Base-by-base conservation (phyloP, 2,329 filamentous ascomycete species). In the Calonectria fujianensis region DNA sequence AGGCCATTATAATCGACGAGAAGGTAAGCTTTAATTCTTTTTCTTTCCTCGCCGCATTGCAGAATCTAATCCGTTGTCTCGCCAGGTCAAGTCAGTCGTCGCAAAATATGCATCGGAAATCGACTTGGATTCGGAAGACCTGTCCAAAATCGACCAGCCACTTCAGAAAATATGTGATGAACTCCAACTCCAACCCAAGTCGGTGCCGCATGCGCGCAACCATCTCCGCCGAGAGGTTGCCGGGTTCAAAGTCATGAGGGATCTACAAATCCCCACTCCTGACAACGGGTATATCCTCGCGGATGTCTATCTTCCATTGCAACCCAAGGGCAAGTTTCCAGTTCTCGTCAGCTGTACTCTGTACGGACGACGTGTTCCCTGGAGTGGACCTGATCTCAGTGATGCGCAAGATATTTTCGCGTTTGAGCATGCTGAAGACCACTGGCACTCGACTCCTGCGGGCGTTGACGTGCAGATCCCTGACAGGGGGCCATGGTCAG, bases 211-310 rank as follows among this genome's bases (percentile, higher is more conserved):
- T 63, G 27, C 24, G 8, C 57, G 57, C 35, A 63, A 63, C 37
- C 35, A 63, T 41, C 35, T 63, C 35, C 57, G 57, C 16, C n/a
- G 57, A 41, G 57, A 63, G 57, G 31, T 63, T 29, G 35, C 57
- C 1, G 35, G 57, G 14, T 63, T 63, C 24, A 63, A 63, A 31
- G 35, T 63, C n/a, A 11, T 63, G n/a, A 37, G 57, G 2, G 57
- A 63, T 29, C 13, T 41, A 5, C 35, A 63, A 27, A 27, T 63
- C 29, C 35, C 57, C 8, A 63, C 35, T 29, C 35, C 57, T 0
- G 57, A 41, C 27, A 39, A 39, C 10, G 35, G 20, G 1, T 63
- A 41, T 16, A 24, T 63, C 37, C 37, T 63, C 24, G 57, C 57
- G 24, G 57, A 63, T 41, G 57, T 39, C 2, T 41, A 63, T 63